phyloP scores from a whole-genome alignment of 2,329 filamentous ascomycete genomes.

The Aureobasidium leucospermi region DNA sequence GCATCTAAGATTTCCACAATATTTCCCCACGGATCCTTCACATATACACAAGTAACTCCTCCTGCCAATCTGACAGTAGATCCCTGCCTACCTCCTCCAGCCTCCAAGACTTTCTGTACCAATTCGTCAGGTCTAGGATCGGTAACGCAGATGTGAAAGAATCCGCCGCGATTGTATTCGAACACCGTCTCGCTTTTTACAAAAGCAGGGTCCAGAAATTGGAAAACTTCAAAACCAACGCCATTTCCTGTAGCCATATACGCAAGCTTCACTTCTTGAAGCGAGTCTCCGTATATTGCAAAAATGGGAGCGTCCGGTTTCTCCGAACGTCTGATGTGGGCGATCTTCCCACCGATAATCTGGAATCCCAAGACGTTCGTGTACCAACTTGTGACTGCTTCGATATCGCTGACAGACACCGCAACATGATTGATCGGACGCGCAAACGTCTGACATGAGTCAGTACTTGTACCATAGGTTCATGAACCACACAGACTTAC shows the following conservation, averaged over 20 bases:
- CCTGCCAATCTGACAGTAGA: conserved; percentile 20
- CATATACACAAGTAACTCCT: conserved; percentile 21
- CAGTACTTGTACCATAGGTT: too few species aligned
- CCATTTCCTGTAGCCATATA: conserved; percentile 28
- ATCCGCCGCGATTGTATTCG: conserved; percentile 25
- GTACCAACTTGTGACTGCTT: conserved; percentile 23
- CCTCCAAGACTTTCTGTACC: conserved; percentile 21
- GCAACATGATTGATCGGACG: conserved; percentile 24
- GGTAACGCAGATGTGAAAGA: conserved; percentile 31
- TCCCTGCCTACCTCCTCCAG: conserved; percentile 27
- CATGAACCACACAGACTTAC: too few species aligned
- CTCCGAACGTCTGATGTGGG: conserved; percentile 13
- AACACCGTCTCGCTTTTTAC: conserved; percentile 15
- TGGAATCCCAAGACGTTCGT: conserved; percentile 22
- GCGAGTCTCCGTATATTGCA: conserved; percentile 24
- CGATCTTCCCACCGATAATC: conserved; percentile 18
- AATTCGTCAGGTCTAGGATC: conserved; percentile 25
- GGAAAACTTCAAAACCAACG: conserved; percentile 30
- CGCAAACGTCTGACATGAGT: neutral
- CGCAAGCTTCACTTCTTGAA: conserved; percentile 26
- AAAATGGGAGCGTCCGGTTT: conserved; percentile 25
- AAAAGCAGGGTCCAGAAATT: conserved; percentile 25
- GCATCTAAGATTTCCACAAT: conserved; percentile 23
- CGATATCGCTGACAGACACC: conserved; percentile 22
- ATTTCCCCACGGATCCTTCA: conserved; percentile 26